A percentile compares a stretch with the other conserved stretches of the same genome.
phyloP scores from a whole-genome alignment of 371 early-diverging fungal genomes.

The Synchytrium microbalum region DNA sequence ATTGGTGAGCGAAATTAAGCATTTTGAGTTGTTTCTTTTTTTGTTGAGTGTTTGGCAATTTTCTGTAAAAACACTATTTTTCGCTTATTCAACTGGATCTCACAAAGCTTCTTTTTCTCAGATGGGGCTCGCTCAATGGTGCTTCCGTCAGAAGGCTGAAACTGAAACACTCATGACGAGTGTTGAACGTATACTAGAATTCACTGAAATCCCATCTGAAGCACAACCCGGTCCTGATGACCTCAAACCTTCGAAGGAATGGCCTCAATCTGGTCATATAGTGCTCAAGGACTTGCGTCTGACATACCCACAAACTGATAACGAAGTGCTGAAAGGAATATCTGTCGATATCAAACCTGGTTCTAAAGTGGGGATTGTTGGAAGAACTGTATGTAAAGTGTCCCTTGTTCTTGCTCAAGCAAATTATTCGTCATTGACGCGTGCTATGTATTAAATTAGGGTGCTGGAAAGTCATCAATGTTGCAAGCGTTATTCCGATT shows the following conservation, averaged over 20 bases:
- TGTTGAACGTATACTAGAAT: slow-evolving; percentile 47
- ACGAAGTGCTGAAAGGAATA: slow-evolving; percentile 52
- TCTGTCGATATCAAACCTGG: slow-evolving; percentile 42
- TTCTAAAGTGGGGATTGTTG: slow-evolving; percentile 61
- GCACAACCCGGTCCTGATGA: slow-evolving; percentile 27
- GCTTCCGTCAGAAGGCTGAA: slow-evolving; percentile 36
- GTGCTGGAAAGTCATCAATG: slow-evolving; percentile 32
- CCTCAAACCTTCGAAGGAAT: slow-evolving; percentile 23
- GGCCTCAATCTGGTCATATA: slow-evolving; percentile 43
- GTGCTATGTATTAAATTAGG: slow-evolving; percentile 36
- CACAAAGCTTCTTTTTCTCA: not conserved
- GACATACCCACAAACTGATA: slow-evolving; percentile 49
- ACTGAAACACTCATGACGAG: slow-evolving; percentile 43
- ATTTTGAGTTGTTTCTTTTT: not conserved
- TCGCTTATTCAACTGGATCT: slow-evolving; percentile 2
- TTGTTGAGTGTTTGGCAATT: slow-evolving; percentile 18
- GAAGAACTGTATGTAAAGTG: slow-evolving; percentile 39
- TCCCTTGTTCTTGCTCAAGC: slow-evolving; percentile 33
- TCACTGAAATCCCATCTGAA: slow-evolving; percentile 17
- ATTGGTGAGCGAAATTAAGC: slow-evolving; percentile 20
- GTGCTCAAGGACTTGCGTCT: slow-evolving; percentile 49
- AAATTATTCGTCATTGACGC: slow-evolving; percentile 45
- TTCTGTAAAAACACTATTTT: slow-evolving; percentile 9
- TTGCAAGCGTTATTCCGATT: slow-evolving; percentile 50
- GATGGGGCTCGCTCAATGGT: slow-evolving; percentile 51